Base-by-base conservation (phyloP, 371 early-diverging fungal species). In the Blakeslea trispora region DNA sequence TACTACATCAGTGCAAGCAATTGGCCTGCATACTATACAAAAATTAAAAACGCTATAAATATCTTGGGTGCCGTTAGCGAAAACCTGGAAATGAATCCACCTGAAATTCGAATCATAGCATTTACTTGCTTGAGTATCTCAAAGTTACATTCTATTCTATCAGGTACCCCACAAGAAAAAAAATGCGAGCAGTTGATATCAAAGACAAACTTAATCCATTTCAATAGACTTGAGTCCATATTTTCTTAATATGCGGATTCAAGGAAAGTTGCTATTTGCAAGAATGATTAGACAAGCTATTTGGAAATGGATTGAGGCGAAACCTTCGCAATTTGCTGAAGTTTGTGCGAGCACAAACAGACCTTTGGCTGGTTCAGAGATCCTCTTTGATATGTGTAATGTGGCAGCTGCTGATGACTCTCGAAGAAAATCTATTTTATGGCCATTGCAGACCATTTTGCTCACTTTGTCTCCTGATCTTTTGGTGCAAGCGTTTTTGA, bases 231-330 rank as follows among this genome's bases (percentile, higher is more conserved):
- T 91, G 19, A 79, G 82, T 31, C 70, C 81, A 10, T 74, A 77
- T 8, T 86, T 87, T 52, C 59, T 82, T 43, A 81, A 84, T 42
- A 81, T 92, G 53, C 79, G 85, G 45, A 76, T 82, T n/a, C 66
- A 83, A 7, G 84, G 86, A 0, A 89, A 88, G 61, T 68, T 83
- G n/a, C 66, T 83, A 14, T 79, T 86, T 64, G 86, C 90, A 1
- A 79, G 83, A 34, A 81, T 85, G 45, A 74, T 91, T 42, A 76
- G 88, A 47, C 77, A 81, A n/a, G 83, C 88, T 3, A 91, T 93
- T 55, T 93, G 92, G 92, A 88, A 86, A 63, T 93, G 91, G 91
- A 91, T 93, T 43, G 91, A 91, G 55, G 74, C 79, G 2, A 87
- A 83, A 48, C 91, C 92, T 0, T 53, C 72, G 32, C 90, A 92